phyloP scores from a whole-genome alignment of 768 basidiomycete species.

The Lentinula edodes region DNA sequence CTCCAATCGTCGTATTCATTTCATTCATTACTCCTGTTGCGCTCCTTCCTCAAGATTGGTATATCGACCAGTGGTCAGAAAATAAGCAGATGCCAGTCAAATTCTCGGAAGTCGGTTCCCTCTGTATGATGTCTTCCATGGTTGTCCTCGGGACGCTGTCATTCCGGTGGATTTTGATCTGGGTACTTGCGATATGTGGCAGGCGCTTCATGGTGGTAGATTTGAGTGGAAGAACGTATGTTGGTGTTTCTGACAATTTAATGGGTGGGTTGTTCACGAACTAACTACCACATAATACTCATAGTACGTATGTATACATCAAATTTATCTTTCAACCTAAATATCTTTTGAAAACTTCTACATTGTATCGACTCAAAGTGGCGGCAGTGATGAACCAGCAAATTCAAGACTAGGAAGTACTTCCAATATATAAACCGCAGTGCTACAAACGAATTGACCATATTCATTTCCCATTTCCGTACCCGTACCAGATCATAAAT shows the following conservation, averaged over 20 bases:
- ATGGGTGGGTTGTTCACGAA: background rate
- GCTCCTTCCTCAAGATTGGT: background rate
- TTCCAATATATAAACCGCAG: too few species aligned
- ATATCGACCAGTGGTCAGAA: background rate
- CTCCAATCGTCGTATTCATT: conserved; percentile 1
- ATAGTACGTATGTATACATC: too few species aligned
- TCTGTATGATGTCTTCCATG: background rate
- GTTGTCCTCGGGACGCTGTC: background rate
- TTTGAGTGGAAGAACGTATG: background rate
- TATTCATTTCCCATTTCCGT: background rate
- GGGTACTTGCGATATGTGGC: background rate
- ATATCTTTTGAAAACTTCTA: too few species aligned
- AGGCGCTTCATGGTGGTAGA: background rate
- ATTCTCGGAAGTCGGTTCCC: background rate
- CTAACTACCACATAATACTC: too few species aligned
- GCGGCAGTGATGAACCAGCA: too few species aligned
- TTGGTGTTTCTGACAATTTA: background rate
- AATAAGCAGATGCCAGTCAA: background rate
- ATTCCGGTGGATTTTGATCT: background rate
- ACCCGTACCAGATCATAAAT: background rate
- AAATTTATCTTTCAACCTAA: too few species aligned
- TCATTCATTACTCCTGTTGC: background rate
- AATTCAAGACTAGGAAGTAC: too few species aligned
- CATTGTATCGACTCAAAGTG: too few species aligned
- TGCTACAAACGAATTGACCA: too few species aligned